Base-by-base conservation (phyloP, 192 early-diverging fungal species). In the Coemansia sp. region DNA sequence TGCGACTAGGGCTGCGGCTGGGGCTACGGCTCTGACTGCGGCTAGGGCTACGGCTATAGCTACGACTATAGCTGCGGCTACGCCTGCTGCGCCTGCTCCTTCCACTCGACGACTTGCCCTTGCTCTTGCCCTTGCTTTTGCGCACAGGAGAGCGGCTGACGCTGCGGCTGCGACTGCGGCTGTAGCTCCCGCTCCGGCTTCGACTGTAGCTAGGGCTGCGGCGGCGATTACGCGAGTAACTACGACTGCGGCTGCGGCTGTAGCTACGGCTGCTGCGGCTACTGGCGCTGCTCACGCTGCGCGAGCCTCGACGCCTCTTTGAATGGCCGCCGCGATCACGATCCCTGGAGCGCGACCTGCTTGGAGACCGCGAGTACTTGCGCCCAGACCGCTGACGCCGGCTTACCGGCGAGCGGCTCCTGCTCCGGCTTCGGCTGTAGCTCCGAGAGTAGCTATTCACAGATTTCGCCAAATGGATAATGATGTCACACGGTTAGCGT, bases 391-490 rank as follows among this genome's bases (percentile, higher is more conserved):
- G 34, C 64, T 59, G 26, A 10, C 58, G 64, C 59, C 59, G 28
- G 41, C 28, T 37, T 1, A 42, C 35, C 33, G 67, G 70, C 59
- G 70, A 72, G 59, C 70, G 70, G 64, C 70, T 72, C 21, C 70
- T 64, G 64, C 70, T 72, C 21, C 69, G 69, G 62, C 68, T 69
- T 13, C 66, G 59, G 59, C 66, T 70, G 57, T 56, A 57, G 64
- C 70, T 72, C 58, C 70, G 70, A 64, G 70, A 72, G 41, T 66
- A 61, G 60, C 70, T 58, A 58, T 58, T 9, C 36, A 35, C 33
- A 58, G 36, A 9, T 21, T 58, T 35, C 33, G n/a, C 9, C 53
- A 56, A 56, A 16, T 6, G 18, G 16, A 34, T 13, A 28, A 34
- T 14, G n/a, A 21, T 37, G 5, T n/a, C 1, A 58, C n/a, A 36